A percentile compares a stretch with the other conserved stretches of the same genome.
Conservation (phyloP, 495 filamentous ascomycete genomes). For the Penicillium alfredii region DNA sequence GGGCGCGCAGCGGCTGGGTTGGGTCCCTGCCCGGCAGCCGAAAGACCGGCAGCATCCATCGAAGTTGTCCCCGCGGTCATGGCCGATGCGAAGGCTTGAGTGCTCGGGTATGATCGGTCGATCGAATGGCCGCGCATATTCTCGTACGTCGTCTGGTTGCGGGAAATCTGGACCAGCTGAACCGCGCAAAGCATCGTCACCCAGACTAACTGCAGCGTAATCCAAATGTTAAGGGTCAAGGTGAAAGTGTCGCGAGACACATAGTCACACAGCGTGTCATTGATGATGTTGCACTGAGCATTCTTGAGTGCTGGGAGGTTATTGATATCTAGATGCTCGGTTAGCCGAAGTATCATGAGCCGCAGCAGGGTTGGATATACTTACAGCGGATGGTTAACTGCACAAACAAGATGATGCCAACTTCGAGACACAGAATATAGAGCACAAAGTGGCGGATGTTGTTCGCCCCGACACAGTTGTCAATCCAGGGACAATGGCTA, state of each 20-base stretch:
- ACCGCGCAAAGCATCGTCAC: conserved; percentile 92
- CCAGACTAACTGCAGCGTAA: conserved; percentile 79
- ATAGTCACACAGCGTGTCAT: conserved; percentile 62
- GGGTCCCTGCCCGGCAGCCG: conserved; percentile 46
- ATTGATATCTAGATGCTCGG: conserved; percentile 45
- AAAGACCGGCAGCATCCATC: conserved; percentile 64
- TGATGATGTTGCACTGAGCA: conserved; percentile 68
- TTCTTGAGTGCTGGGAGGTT: conserved; percentile 40
- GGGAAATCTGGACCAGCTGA: conserved; percentile 82
- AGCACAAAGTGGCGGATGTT: conserved; percentile 94
- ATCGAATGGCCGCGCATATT: conserved; percentile 71
- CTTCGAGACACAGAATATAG: conserved; percentile 70
- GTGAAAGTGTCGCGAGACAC: conserved; percentile 80
- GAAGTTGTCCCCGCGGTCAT: conserved; percentile 67
- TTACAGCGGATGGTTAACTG: conserved; percentile 49
- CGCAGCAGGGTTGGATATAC: conserved; percentile 16
- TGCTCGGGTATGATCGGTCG: conserved; percentile 47
- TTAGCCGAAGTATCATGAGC: conserved; percentile 12
- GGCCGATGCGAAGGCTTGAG: conserved; percentile 67
- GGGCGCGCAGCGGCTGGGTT: conserved; percentile 39
- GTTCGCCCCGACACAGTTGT: conserved; percentile 91
- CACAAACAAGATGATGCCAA: conserved; percentile 64
- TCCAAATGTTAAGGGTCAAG: conserved; percentile 70
- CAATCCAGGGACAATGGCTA: conserved; percentile 96
- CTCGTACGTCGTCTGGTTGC: conserved; percentile 92